These are phyloP conservation scores for Tirmania nivea DNA, from an alignment of 495 filamentous ascomycete species.

Conservation along the genomic window DNA sequence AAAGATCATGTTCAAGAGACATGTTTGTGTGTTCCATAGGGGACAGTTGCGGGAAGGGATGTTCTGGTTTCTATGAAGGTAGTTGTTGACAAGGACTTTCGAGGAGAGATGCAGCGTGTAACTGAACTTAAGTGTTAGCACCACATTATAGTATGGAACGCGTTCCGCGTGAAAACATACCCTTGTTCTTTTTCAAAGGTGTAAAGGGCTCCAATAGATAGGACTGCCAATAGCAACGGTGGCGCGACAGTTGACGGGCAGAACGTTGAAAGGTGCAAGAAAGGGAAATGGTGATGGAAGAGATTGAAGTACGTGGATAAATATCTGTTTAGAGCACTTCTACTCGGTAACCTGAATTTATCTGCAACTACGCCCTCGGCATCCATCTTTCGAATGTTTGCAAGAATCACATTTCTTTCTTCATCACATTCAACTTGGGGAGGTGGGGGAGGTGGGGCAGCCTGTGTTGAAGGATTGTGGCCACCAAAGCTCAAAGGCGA, in stretches of 20 bases:
- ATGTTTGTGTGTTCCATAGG: slow-evolving; percentile 92
- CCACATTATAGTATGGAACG: background rate
- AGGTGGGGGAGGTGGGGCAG: slow-evolving; percentile 42
- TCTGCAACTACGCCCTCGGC: slow-evolving; percentile 63
- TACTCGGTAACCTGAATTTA: slow-evolving; percentile 66
- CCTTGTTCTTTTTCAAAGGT: slow-evolving; percentile 93
- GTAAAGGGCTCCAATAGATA: slow-evolving; percentile 91
- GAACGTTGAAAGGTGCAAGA: slow-evolving; percentile 88
- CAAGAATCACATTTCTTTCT: slow-evolving; percentile 58
- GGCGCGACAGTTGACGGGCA: slow-evolving; percentile 53
- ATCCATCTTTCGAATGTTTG: slow-evolving; percentile 64
- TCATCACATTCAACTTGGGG: slow-evolving; percentile 52
- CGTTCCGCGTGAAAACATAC: slow-evolving; percentile 16
- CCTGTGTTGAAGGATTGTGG: slow-evolving; percentile 25
- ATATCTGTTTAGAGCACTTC: slow-evolving; percentile 63
- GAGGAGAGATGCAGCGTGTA: slow-evolving; percentile 95
- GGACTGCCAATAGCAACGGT: slow-evolving; percentile 65
- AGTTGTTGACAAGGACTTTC: slow-evolving; percentile 89
- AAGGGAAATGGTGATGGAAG: slow-evolving; percentile 92
- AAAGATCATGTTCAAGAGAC: slow-evolving; percentile 94
- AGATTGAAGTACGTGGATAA: slow-evolving; percentile 88
- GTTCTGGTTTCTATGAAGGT: slow-evolving; percentile 91
- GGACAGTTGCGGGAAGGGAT: slow-evolving; percentile 98
- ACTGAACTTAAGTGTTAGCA: slow-evolving; percentile 6
- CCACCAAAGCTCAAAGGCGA: slow-evolving; percentile 38